Conservation (phyloP, 306 rosid species). For the Cicer bijugum region DNA sequence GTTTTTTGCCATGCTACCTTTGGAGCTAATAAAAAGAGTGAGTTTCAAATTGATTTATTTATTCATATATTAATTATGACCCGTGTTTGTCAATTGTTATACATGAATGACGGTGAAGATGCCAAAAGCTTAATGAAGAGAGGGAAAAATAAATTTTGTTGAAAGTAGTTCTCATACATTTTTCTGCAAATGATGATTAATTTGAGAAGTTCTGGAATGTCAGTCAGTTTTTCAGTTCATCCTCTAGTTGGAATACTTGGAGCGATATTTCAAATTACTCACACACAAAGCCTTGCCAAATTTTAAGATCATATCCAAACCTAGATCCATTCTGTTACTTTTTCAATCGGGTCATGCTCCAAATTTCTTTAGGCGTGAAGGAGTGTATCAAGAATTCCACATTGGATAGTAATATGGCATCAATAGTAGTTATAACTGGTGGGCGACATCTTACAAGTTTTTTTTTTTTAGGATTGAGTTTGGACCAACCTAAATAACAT, state of each 20-base stretch:
- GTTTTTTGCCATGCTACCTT: slow-evolving; percentile 88
- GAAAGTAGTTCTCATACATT: not conserved
- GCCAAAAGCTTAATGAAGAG: not conserved
- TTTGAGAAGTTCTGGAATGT: slow-evolving; percentile 19
- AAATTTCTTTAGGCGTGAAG: not conserved
- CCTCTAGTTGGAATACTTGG: slow-evolving; percentile 21
- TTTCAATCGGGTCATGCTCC: not conserved
- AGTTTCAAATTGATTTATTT: slow-evolving; percentile 42
- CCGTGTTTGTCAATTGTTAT: slow-evolving; percentile 21
- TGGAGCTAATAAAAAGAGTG: slow-evolving; percentile 90
- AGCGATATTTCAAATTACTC: slow-evolving; percentile 25
- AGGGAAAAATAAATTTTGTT: not conserved
- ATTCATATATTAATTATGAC: slow-evolving; percentile 17
- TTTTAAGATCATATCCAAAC: not conserved
- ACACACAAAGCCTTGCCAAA: not conserved
- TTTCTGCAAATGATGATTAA: slow-evolving; percentile 31
- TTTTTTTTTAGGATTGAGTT: not conserved
- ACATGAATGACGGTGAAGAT: slow-evolving; percentile 9
- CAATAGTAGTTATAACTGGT: not conserved
- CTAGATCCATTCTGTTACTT: not conserved
- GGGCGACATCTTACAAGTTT: not conserved
- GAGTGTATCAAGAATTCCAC: not conserved
- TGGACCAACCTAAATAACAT: not conserved
- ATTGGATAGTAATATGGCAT: not conserved
- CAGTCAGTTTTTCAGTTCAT: slow-evolving; percentile 13